Conservation (phyloP, 2,329 filamentous ascomycete genomes). For the Ophiostoma ulmi region DNA sequence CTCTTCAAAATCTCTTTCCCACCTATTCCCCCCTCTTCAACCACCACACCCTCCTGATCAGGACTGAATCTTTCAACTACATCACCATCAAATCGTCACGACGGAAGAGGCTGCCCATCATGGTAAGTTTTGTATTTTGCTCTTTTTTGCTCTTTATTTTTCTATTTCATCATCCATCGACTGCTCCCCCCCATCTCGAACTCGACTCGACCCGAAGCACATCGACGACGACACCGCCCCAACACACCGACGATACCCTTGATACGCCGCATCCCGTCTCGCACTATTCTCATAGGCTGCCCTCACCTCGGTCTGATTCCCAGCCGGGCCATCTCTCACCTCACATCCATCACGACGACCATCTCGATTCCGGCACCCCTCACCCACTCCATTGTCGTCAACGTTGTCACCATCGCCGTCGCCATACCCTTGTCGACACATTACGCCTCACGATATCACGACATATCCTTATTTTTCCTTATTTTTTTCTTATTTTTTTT, state of each 20-base stretch:
- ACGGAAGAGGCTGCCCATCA: slow-evolving; percentile 13
- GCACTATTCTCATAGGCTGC: neutral
- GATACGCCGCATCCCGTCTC: neutral
- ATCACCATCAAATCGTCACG: neutral
- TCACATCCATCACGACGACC: neutral
- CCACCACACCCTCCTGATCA: neutral
- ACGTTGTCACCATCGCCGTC: neutral
- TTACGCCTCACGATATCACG: neutral
- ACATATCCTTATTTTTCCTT: neutral
- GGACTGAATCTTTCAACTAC: neutral
- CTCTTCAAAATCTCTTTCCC: slow-evolving; percentile 3
- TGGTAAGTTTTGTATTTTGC: neutral
- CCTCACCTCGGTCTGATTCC: neutral
- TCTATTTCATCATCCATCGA: neutral
- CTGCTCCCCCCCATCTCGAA: neutral
- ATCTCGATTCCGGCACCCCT: neutral
- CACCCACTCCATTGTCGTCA: neutral
- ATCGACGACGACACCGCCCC: neutral
- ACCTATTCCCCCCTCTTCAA: neutral
- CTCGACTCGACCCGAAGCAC: neutral
- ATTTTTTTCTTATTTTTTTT: too few species aligned
- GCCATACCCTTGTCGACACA: neutral
- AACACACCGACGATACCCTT: neutral
- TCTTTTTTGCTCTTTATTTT: neutral
- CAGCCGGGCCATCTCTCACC: neutral